These are phyloP conservation scores for Pistacia integerrima DNA, from an alignment of 345 rosid genomes.

Conservation along the genomic window DNA sequence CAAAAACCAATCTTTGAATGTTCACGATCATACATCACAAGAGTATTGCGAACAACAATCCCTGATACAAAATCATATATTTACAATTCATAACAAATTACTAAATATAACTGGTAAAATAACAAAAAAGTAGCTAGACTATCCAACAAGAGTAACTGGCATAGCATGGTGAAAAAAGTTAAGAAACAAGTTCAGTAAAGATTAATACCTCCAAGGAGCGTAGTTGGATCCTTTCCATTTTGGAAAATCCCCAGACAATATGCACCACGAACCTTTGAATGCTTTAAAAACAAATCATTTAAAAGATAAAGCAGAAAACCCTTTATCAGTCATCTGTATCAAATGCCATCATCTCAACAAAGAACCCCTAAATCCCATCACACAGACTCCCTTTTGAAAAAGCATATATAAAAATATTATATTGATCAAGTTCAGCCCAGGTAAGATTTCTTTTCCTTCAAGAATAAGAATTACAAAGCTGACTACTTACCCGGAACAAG, in stretches of 20 bases:
- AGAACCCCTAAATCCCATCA: conserved; percentile 2
- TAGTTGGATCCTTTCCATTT: conserved; percentile 85
- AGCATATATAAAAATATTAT: neutral
- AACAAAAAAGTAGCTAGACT: neutral
- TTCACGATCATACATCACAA: conserved; percentile 86
- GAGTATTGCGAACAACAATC: conserved; percentile 82
- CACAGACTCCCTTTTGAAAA: neutral
- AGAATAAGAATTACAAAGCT: conserved; percentile 11
- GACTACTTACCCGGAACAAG: conserved; percentile 68
- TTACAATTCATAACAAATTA: neutral
- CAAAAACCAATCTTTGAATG: conserved; percentile 85
- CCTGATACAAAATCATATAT: conserved; percentile 41
- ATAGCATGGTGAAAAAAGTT: neutral
- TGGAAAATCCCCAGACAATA: conserved; percentile 90
- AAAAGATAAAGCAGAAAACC: conserved; percentile 19
- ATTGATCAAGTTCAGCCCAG: neutral
- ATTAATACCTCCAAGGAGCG: conserved; percentile 79
- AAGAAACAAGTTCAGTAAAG: conserved; percentile 9
- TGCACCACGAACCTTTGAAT: conserved; percentile 74
- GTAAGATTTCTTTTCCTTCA: neutral
- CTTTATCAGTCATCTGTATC: conserved; percentile 15
- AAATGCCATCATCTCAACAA: neutral
- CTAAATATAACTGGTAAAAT: neutral
- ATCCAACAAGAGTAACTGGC: neutral
- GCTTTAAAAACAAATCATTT: conserved; percentile 44